Evolutionary conservation across 495 filamentous ascomycete genomes (phyloP).

Genomic region (Chaetomium fimeti): DNA sequence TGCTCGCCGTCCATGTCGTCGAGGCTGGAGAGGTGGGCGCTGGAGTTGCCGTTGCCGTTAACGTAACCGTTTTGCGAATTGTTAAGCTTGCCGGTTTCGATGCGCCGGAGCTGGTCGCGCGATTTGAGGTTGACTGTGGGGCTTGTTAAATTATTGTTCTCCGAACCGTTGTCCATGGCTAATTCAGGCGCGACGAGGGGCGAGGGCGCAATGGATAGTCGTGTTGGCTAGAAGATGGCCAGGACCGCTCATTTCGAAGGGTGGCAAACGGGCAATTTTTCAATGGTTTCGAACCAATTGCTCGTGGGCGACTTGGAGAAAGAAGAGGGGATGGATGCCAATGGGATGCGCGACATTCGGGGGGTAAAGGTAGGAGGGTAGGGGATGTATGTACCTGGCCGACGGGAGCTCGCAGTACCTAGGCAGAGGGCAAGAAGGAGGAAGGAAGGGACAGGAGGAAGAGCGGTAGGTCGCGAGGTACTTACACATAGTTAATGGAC

Average conservation of each 20-base stretch:
- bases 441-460: neutral
- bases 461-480: neutral
- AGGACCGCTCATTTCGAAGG: slow-evolving; percentile 16
- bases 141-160: slow-evolving; percentile 17
- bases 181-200: neutral
- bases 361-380: neutral
- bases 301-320: too few species aligned
- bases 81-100: slow-evolving; percentile 15
- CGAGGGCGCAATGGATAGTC: neutral
- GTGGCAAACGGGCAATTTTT: neutral
- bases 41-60: slow-evolving; percentile 9
- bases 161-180: slow-evolving; percentile 16
- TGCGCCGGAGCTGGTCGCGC: slow-evolving; percentile 22
- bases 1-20: slow-evolving; percentile 15
- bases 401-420: neutral
- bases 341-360: neutral
- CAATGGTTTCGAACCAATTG: neutral
- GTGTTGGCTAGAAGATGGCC: neutral
- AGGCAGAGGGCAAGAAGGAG: neutral
- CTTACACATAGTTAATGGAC: slow-evolving; percentile 19
- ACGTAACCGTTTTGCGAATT: slow-evolving; percentile 11
- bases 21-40: slow-evolving; percentile 8
- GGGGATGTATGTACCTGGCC: neutral
- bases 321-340: too few species aligned
- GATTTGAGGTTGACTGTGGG: slow-evolving; percentile 24